Evolutionary conservation across 345 rosid species (phyloP).

Genomic region (Gossypium stocksii): DNA sequence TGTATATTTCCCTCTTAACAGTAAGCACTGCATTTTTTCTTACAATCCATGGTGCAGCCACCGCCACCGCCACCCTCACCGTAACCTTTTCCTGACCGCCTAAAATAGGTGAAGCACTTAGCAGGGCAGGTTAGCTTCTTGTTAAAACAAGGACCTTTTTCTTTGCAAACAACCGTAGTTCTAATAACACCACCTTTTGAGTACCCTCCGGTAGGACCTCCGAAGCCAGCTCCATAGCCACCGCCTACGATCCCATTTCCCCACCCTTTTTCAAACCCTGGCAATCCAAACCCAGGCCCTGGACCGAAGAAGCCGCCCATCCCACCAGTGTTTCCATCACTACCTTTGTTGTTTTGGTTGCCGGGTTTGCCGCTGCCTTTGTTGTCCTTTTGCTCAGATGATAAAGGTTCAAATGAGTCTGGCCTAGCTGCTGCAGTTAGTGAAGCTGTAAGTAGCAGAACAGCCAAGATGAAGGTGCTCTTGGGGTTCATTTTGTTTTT

Average conservation of each 20-base stretch:
- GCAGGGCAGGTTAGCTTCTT: slow-evolving; percentile 92
- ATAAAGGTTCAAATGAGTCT: slow-evolving; percentile 27
- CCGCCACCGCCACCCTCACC: slow-evolving; percentile 71
- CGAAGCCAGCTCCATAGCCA: slow-evolving; percentile 63
- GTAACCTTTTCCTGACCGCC: slow-evolving; percentile 86
- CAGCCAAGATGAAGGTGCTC: slow-evolving; percentile 22
- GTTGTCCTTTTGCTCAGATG: slow-evolving; percentile 26
- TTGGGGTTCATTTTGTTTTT: slow-evolving; percentile 18
- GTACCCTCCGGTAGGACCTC: slow-evolving; percentile 67
- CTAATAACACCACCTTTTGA: slow-evolving; percentile 57
- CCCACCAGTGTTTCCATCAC: slow-evolving; percentile 31
- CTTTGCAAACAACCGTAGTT: slow-evolving; percentile 67
- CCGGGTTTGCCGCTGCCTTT: slow-evolving; percentile 21
- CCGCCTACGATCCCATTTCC: slow-evolving; percentile 47
- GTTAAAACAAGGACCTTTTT: slow-evolving; percentile 69
- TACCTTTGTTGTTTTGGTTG: slow-evolving; percentile 20
- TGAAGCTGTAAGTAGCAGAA: slow-evolving; percentile 37
- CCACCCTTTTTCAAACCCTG: slow-evolving; percentile 31
- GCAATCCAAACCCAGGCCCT: slow-evolving; percentile 44
- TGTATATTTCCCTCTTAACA: slow-evolving; percentile 26
- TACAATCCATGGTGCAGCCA: slow-evolving; percentile 91
- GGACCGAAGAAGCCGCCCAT: slow-evolving; percentile 44
- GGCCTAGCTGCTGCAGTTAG: slow-evolving; percentile 40
- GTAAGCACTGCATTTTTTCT: slow-evolving; percentile 87
- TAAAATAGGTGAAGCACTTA: slow-evolving; percentile 78